phyloP scores from a whole-genome alignment of 306 rosid genomes.

The Abrus precatorius region DNA sequence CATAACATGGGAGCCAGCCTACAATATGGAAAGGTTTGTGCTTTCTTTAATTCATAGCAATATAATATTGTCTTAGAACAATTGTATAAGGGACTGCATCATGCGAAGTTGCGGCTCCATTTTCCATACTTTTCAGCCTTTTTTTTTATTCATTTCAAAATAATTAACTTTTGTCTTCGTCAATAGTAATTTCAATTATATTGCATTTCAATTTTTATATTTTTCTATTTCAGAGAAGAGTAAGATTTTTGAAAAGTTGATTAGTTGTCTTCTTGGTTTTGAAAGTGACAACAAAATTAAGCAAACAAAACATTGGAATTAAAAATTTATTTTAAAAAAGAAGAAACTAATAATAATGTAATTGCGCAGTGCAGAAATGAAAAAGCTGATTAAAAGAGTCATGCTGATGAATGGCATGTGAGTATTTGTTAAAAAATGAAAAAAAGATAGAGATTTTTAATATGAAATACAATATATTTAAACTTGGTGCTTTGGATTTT shows the following conservation, averaged over 20 bases:
- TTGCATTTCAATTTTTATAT: no score
- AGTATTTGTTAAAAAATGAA: not conserved
- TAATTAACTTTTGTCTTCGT: no score
- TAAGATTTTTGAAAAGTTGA: not conserved
- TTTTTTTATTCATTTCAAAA: no score
- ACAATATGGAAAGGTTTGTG: no score
- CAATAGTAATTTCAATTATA: no score
- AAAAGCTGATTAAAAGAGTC: not conserved
- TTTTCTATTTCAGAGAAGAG: no score
- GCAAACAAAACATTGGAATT: not conserved
- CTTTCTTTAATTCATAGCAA: not conserved
- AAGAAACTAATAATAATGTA: not conserved
- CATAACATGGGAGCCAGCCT: not conserved
- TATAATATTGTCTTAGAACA: slow-evolving; percentile 2
- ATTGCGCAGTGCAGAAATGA: not conserved
- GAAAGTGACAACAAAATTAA: not conserved
- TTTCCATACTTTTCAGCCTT: not conserved
- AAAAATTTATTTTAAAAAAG: not conserved
- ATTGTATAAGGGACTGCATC: slow-evolving; percentile 15
- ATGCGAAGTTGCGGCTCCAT: slow-evolving; percentile 13
- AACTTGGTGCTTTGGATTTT: not conserved
- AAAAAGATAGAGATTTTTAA: no score
- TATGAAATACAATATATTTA: not conserved
- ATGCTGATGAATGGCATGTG: not conserved
- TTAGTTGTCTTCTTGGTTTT: no score